phyloP scores from a whole-genome alignment of 176 grass and related monocot genomes.

The Rhynchospora tenuis region DNA sequence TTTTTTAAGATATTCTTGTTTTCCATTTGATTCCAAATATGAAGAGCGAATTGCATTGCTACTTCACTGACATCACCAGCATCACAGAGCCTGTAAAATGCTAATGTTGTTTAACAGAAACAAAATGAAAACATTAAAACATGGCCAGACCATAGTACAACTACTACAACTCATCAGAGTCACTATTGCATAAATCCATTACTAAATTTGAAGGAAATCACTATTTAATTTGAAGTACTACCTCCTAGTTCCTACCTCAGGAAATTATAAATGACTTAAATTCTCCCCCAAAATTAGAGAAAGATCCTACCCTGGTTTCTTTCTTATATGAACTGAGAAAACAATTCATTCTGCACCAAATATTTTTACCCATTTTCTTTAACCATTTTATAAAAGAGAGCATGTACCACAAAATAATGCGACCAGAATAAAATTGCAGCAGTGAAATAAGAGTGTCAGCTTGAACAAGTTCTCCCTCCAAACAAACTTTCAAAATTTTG shows the following conservation, averaged over 20 bases:
- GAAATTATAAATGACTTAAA: not conserved
- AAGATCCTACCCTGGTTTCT: not conserved
- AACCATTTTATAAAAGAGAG: conserved; percentile 6
- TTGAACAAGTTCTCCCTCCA: conserved; percentile 34
- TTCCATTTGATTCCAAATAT: conserved; percentile 58
- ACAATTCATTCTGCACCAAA: not conserved
- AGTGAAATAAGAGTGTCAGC: conserved; percentile 40
- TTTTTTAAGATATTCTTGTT: conserved; percentile 34
- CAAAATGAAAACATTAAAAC: not conserved
- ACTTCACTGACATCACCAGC: conserved; percentile 47
- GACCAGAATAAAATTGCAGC: conserved; percentile 63
- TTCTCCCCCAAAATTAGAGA: not conserved
- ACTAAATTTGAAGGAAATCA: not conserved
- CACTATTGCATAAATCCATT: not conserved
- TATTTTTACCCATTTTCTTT: not conserved
- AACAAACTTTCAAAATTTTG: conserved; percentile 54
- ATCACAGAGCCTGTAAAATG: conserved; percentile 42
- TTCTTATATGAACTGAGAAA: not conserved
- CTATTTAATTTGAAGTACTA: no score
- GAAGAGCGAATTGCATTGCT: conserved; percentile 49
- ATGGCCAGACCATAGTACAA: not conserved
- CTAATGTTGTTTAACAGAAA: conserved; percentile 10
- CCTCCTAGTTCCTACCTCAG: not conserved
- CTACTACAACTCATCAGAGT: not conserved
- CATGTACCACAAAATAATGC: conserved; percentile 72